Percentiles rank a stretch among this genome's conserved stretches.
Evolutionary conservation across 192 early-diverging fungal genomes (phyloP).

Genomic region (Coemansia sp.): DNA sequence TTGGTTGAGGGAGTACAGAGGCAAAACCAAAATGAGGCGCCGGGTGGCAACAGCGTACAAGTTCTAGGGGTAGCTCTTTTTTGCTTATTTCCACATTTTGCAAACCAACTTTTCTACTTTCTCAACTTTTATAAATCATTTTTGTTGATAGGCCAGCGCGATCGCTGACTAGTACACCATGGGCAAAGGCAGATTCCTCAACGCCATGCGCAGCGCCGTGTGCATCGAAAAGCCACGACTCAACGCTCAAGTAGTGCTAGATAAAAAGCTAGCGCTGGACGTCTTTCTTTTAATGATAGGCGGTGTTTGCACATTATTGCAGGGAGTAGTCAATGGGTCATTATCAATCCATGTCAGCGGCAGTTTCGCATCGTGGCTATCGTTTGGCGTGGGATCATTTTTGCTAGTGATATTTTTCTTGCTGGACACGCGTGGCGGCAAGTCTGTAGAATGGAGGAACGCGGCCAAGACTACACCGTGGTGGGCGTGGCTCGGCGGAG

Average conservation of each 20-base stretch:
- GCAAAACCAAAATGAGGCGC: background rate
- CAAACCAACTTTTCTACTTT: background rate
- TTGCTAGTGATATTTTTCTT: conserved; percentile 53
- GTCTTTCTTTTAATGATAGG: conserved; percentile 48
- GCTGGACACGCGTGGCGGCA: conserved; percentile 51
- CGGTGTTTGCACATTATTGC: conserved; percentile 39
- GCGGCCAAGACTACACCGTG: conserved; percentile 49
- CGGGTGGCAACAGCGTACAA: background rate
- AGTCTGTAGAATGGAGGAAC: conserved; percentile 49
- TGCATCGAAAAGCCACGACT: conserved; percentile 49
- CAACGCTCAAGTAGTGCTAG: conserved; percentile 36
- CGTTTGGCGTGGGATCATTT: conserved; percentile 51
- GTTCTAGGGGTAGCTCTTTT: background rate
- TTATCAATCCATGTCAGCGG: conserved; percentile 53
- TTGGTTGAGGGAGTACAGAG: background rate
- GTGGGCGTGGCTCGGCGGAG: conserved; percentile 57
- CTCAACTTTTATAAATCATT: background rate
- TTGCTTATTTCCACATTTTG: background rate
- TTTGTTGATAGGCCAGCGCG: background rate
- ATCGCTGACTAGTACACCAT: conserved; percentile 8
- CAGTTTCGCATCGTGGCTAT: conserved; percentile 52
- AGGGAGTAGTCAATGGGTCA: conserved; percentile 53
- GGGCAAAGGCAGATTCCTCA: conserved; percentile 35
- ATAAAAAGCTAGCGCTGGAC: conserved; percentile 53
- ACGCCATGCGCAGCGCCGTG: conserved; percentile 43